These are phyloP conservation scores for Citrullus colocynthis DNA, from an alignment of 306 rosid species.

Conservation along the genomic window DNA sequence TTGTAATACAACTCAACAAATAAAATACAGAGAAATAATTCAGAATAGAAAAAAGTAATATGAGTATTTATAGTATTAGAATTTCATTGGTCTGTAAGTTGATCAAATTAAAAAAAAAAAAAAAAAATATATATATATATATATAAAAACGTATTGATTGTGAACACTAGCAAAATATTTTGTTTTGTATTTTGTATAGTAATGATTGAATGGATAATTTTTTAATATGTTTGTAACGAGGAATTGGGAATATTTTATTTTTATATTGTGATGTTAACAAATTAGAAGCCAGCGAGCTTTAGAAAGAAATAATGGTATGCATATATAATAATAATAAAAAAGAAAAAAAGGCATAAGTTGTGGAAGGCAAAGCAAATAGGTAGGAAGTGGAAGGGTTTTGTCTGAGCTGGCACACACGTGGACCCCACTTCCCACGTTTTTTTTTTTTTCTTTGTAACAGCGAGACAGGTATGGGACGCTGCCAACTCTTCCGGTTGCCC, in stretches of 20 bases:
- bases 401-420: conserved; percentile 2
- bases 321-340: not conserved
- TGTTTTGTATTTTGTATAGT: not conserved
- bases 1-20: not conserved
- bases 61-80: not conserved
- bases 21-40: not conserved
- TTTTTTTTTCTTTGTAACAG: not conserved
- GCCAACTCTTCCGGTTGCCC: not conserved
- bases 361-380: not conserved
- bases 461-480: conserved; percentile 1
- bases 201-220: not conserved
- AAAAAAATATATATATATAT: not conserved
- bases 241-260: not conserved
- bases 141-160: not conserved
- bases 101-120: not conserved
- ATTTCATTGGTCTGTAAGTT: not conserved
- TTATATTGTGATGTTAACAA: not conserved
- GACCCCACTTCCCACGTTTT: not conserved
- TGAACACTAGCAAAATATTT: not conserved
- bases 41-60: not conserved
- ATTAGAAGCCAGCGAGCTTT: not conserved
- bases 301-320: not conserved
- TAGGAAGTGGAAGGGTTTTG: not conserved
- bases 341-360: not conserved
- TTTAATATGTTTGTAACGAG: not conserved